Evolutionary conservation across 108 stramenopile species (phyloP).

Genomic region (Epithemia pelagica): DNA sequence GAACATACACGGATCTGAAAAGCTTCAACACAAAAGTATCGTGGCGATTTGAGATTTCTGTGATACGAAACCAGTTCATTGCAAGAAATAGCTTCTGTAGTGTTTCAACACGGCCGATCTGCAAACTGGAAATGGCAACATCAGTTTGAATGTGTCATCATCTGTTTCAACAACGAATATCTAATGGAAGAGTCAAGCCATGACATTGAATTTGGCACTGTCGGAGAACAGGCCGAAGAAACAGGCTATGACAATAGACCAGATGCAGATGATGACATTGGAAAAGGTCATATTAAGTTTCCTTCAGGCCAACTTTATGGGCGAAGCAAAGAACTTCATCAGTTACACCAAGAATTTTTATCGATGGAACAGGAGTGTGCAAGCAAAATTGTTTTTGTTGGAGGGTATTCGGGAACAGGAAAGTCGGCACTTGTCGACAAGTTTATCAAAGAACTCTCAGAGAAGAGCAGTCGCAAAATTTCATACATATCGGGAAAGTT

Average conservation of each 20-base stretch:
- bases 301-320: slow-evolving; percentile 20
- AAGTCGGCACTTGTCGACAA: slow-evolving; percentile 24
- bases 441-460: slow-evolving; percentile 6
- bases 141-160: too few relatives aligned
- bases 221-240: slow-evolving; percentile 19
- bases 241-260: slow-evolving; percentile 14
- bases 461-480: not conserved
- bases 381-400: slow-evolving; percentile 17
- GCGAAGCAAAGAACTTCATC: slow-evolving; percentile 16
- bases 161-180: too few relatives aligned
- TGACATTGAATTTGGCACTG: not conserved
- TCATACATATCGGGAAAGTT: slow-evolving; percentile 1
- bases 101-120: too few relatives aligned
- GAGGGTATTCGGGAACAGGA: slow-evolving; percentile 23
- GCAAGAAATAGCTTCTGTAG: too few relatives aligned
- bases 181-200: not conserved
- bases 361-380: not conserved
- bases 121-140: too few relatives aligned
- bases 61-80: too few relatives aligned
- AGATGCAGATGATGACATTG: slow-evolving; percentile 26
- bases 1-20: too few relatives aligned
- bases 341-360: not conserved
- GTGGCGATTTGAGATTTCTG: too few relatives aligned
- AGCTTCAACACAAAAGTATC: too few relatives aligned
- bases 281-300: slow-evolving; percentile 24